Evolutionary conservation across 306 rosid species (phyloP), one percentile per base, ranked within the genome.

Genomic region (Herpetospermum pedunculosum): DNA sequence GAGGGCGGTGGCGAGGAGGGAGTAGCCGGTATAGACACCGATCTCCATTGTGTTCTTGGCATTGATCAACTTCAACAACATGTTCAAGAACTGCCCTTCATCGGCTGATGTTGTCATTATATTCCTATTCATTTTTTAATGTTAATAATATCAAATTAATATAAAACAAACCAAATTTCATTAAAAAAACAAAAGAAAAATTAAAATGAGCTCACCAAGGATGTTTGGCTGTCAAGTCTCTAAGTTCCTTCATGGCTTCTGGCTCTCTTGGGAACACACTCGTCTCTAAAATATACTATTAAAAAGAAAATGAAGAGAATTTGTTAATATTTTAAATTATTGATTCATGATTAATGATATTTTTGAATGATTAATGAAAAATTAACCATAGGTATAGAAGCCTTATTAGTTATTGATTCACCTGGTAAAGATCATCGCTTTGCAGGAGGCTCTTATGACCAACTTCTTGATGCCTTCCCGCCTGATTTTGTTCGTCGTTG

Each of bases 1-100:
- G 13, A 92, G 89, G 75, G 98, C 98, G 0, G 98, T 92, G 82
- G 98, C 96, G 8, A 92, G 96, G 49, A 92, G 86, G 37, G 98
- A 92, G 88, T 92, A 92, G 16, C 98, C 98, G 15, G 98, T 92
- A 87, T 83, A 92, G 79, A 92, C 98, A 47, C 98, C 98, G 29
- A 92, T 92, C 85, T 92, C 97, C 94, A 92, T 89, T 81, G 97
- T 92, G 70, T 92, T 92, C 81, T 89, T 92, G 75, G 97, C 97
- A 79, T 92, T 92, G 85, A 92, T 88, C 25, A 92, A 89, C 83
- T 92, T 92, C 77, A 92, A 83, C 40, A 92, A 90, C 95, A 92
- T 84, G 86, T 79, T 85, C 92, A 92, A 83, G 83, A 92, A 92
- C 28, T 92, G 98, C 0, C 98, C 98, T 80, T 92, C 98, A 57